Evolutionary conservation across 1,284 basidiomycete genomes (phyloP).

Genomic region (Puccinia polysora): DNA sequence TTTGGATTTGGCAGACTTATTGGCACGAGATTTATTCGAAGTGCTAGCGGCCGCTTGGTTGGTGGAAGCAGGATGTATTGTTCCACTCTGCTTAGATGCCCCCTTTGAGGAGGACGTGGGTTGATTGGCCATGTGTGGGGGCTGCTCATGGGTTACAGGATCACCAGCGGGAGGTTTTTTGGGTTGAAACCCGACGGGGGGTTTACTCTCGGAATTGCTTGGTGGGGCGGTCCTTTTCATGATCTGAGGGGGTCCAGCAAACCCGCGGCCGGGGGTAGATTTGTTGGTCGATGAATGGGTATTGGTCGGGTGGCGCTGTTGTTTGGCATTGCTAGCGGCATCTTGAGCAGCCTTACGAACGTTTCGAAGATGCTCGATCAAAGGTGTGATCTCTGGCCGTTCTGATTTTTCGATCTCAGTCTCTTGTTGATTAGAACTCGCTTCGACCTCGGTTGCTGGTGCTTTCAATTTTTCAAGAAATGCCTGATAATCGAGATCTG

Average conservation of each 20-base stretch:
- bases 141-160: conserved; percentile 1
- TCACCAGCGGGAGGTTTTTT: neutral
- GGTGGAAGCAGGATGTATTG: neutral
- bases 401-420: conserved; percentile 59
- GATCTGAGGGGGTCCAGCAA: conserved; percentile 11
- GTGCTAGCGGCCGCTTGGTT: neutral
- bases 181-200: neutral
- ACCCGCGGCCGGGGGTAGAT: neutral
- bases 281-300: neutral
- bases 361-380: conserved; percentile 76
- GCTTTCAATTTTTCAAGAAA: conserved; percentile 63
- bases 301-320: neutral
- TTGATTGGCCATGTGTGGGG: neutral
- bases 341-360: conserved; percentile 28
- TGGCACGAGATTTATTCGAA: neutral
- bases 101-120: neutral
- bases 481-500: conserved; percentile 74
- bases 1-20: conserved; percentile 15
- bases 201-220: neutral
- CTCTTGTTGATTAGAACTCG: neutral
- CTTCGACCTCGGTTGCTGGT: conserved; percentile 43
- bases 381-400: conserved; percentile 71
- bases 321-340: conserved; percentile 17
- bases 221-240: conserved; percentile 16
- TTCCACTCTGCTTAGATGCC: neutral